Percentiles rank a stretch among this genome's conserved stretches.
phyloP scores from a whole-genome alignment of 2,329 filamentous ascomycete genomes.

The Aspergillus ochraceus region DNA sequence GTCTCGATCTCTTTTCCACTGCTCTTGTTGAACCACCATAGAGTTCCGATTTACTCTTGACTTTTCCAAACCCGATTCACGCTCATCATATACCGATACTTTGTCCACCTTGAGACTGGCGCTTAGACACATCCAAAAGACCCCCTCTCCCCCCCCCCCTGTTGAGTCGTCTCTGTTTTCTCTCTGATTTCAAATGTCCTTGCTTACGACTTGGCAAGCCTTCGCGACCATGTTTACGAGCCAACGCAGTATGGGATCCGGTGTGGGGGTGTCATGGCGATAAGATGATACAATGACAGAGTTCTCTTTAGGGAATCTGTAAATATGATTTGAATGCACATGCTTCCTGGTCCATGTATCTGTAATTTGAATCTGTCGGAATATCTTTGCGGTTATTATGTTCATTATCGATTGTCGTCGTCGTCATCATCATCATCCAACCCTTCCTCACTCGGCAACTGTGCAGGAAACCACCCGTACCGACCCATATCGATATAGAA shows the following conservation, averaged over 20 bases:
- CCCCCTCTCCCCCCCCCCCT: background rate
- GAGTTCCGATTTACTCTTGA: conserved; percentile 7
- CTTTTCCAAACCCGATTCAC: background rate
- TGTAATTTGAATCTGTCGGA: background rate
- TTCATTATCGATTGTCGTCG: conserved; percentile 15
- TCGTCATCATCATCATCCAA: conserved; percentile 12
- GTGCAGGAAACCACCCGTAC: conserved; percentile 53
- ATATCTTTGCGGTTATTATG: conserved; percentile 1
- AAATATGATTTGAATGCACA: conserved; percentile 10
- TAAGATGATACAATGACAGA: conserved; percentile 11
- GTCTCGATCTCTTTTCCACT: background rate
- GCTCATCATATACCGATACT: background rate
- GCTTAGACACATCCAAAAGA: conserved; percentile 5
- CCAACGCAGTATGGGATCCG: conserved; percentile 3
- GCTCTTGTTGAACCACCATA: conserved; percentile 3
- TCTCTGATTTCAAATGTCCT: background rate
- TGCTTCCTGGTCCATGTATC: background rate
- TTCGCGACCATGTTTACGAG: conserved; percentile 3
- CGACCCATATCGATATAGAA: conserved; percentile 42
- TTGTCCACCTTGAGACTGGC: background rate
- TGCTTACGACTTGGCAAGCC: background rate
- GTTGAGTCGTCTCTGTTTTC: background rate
- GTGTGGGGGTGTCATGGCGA: conserved; percentile 6
- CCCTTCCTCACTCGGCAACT: conserved; percentile 49
- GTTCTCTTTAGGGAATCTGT: conserved; percentile 8